Percentiles rank a stretch among this genome's conserved stretches.
Conservation (phyloP, 192 early-diverging fungal species). For the Entomortierella lignicola region DNA sequence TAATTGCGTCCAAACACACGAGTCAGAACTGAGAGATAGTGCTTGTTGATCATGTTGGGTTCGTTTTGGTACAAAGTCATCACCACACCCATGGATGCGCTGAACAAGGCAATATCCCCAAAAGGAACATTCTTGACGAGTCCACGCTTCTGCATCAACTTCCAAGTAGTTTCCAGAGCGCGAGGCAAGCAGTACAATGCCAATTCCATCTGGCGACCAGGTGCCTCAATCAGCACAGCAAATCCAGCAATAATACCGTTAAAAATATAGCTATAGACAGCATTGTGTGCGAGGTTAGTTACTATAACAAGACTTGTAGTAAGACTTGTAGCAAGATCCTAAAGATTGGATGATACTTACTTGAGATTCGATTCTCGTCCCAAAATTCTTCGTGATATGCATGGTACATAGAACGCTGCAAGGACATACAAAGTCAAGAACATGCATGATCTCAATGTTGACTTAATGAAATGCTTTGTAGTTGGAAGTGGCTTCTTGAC, state of each 20-base stretch:
- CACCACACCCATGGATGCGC: constrained; percentile 76
- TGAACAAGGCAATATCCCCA: constrained; percentile 81
- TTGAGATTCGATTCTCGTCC: constrained; percentile 59
- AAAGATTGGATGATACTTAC: constrained; percentile 49
- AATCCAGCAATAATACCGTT: constrained; percentile 67
- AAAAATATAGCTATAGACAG: constrained; percentile 21
- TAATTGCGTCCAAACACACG: constrained; percentile 84
- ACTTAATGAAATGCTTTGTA: constrained; percentile 58
- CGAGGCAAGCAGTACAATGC: constrained; percentile 87
- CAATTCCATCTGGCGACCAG: constrained; percentile 78
- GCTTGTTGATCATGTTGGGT: constrained; percentile 73
- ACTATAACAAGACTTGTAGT: not conserved
- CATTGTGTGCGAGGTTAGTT: not conserved
- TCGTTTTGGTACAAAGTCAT: constrained; percentile 90
- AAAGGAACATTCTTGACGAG: constrained; percentile 69
- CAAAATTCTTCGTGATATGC: constrained; percentile 58
- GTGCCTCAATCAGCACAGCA: constrained; percentile 69
- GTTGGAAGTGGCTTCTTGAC: constrained; percentile 43
- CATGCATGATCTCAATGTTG: constrained; percentile 66
- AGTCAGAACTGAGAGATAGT: constrained; percentile 80
- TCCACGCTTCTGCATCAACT: constrained; percentile 62
- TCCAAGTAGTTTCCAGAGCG: constrained; percentile 81
- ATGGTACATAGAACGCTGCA: constrained; percentile 63
- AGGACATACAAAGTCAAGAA: constrained; percentile 69
- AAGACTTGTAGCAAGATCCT: not conserved